phyloP scores from a whole-genome alignment of 2,329 filamentous ascomycete species.

The Cladosporium sphaerospermum region DNA sequence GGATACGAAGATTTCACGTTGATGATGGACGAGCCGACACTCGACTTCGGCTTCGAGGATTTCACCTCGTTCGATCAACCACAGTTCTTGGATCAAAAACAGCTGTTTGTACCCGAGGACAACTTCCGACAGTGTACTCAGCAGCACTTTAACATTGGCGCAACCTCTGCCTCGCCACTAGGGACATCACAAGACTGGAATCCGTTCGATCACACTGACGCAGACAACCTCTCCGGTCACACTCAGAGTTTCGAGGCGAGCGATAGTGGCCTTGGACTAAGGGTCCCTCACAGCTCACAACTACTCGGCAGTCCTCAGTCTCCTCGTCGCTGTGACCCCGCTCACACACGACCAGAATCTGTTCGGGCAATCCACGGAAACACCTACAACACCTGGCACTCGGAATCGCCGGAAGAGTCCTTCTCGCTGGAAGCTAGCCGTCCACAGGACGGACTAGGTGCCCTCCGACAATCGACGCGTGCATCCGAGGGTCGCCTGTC shows the following conservation, averaged over 20 bases:
- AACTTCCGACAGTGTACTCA: constrained; percentile 3
- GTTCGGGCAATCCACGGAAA: too few relatives aligned
- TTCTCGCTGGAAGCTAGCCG: too few relatives aligned
- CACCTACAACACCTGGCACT: too few relatives aligned
- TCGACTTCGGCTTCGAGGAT: constrained; percentile 19
- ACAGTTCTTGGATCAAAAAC: neutral
- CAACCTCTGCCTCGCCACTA: neutral
- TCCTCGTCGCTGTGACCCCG: constrained; percentile 1
- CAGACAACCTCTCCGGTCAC: neutral
- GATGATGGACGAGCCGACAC: constrained; percentile 20
- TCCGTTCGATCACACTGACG: neutral
- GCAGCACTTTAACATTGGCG: neutral
- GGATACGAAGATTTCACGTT: constrained; percentile 23
- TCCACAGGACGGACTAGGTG: too few relatives aligned
- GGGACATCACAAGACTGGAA: neutral
- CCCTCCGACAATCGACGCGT: too few relatives aligned
- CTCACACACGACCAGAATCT: neutral
- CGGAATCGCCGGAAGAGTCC: too few relatives aligned
- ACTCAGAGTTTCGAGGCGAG: neutral
- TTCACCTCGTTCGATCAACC: constrained; percentile 7
- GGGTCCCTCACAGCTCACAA: neutral
- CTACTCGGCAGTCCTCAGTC: neutral
- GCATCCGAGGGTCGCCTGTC: too few relatives aligned
- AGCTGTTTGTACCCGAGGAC: neutral
- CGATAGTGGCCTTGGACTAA: neutral